These are phyloP conservation scores for Geotrichum fermentans DNA, from an alignment of 1,139 yeast genomes.

Conservation along the genomic window DNA sequence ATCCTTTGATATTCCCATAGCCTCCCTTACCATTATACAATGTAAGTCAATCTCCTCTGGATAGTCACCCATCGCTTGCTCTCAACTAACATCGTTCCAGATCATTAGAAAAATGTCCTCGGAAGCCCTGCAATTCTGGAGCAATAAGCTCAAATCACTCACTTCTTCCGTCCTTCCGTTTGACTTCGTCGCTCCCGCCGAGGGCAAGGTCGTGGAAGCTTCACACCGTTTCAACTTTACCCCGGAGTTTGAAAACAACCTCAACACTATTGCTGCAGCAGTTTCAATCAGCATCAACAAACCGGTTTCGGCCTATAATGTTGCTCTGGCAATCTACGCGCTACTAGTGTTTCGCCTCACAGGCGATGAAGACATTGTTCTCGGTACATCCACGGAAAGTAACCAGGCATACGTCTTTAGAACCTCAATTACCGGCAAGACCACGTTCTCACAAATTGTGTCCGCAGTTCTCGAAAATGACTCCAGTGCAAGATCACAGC, in stretches of 20 bases:
- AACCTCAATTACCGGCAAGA: constrained; percentile 44
- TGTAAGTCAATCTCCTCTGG: not conserved
- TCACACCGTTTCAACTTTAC: constrained; percentile 39
- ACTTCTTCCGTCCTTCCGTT: constrained; percentile 84
- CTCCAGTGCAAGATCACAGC: constrained; percentile 37
- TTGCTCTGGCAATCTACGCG: constrained; percentile 65
- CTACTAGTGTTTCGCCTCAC: constrained; percentile 73
- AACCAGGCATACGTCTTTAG: constrained; percentile 53
- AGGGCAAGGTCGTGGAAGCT: constrained; percentile 64
- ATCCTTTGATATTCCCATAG: not conserved
- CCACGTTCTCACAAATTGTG: constrained; percentile 51
- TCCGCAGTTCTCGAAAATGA: constrained; percentile 45
- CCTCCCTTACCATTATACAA: not conserved
- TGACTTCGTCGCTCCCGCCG: constrained; percentile 78
- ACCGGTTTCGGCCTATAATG: constrained; percentile 40
- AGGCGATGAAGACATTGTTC: constrained; percentile 90
- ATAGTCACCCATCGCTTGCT: no score
- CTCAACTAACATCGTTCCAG: no score
- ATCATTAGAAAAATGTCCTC: constrained; percentile 16
- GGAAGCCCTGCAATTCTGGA: constrained; percentile 51
- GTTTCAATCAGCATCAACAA: constrained; percentile 19
- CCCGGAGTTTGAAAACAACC: constrained; percentile 19
- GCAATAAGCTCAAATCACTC: constrained; percentile 64
- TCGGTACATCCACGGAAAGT: constrained; percentile 56
- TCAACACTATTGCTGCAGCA: constrained; percentile 21